Conservation (phyloP, 2,329 filamentous ascomycete species). For the Zymoseptoria passerinii region DNA sequence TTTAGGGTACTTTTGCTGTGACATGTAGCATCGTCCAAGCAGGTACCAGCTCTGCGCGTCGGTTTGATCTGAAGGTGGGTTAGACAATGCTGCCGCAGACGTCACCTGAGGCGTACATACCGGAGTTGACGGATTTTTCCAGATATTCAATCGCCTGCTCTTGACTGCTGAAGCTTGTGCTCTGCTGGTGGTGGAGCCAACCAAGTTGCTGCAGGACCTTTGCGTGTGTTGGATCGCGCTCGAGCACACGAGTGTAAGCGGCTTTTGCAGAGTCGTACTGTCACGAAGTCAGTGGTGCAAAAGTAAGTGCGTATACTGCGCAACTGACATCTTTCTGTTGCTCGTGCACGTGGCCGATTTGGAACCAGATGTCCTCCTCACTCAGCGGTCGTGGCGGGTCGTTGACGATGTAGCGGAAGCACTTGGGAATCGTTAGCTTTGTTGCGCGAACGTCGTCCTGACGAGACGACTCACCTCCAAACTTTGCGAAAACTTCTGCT, state of each 20-base stretch:
- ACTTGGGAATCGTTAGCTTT: slow-evolving; percentile 46
- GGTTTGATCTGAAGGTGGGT: slow-evolving; percentile 59
- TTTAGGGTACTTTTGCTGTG: slow-evolving; percentile 96
- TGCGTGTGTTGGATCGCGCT: slow-evolving; percentile 89
- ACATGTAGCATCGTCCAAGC: slow-evolving; percentile 97
- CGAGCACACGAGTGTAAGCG: slow-evolving; percentile 86
- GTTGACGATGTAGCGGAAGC: slow-evolving; percentile 95
- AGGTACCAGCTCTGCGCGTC: slow-evolving; percentile 99
- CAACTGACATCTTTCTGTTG: slow-evolving; percentile 90
- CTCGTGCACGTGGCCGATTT: slow-evolving; percentile 97
- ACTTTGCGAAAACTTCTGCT: slow-evolving; percentile 86
- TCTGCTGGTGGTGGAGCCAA: slow-evolving; percentile 96
- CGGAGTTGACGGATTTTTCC: slow-evolving; percentile 89
- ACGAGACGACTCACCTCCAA: slow-evolving; percentile 59
- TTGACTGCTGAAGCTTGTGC: slow-evolving; percentile 80
- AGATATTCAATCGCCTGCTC: slow-evolving; percentile 95
- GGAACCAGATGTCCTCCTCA: slow-evolving; percentile 99
- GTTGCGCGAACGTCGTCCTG: not conserved
- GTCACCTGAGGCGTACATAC: slow-evolving; percentile 44
- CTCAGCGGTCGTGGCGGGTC: slow-evolving; percentile 87
- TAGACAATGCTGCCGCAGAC: slow-evolving; percentile 11
- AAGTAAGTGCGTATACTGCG: not conserved
- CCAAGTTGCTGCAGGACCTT: slow-evolving; percentile 97
- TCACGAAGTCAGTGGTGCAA: slow-evolving; percentile 23
- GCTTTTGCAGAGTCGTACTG: slow-evolving; percentile 89